phyloP scores from a whole-genome alignment of 345 rosid species.

The Alliaria petiolata region DNA sequence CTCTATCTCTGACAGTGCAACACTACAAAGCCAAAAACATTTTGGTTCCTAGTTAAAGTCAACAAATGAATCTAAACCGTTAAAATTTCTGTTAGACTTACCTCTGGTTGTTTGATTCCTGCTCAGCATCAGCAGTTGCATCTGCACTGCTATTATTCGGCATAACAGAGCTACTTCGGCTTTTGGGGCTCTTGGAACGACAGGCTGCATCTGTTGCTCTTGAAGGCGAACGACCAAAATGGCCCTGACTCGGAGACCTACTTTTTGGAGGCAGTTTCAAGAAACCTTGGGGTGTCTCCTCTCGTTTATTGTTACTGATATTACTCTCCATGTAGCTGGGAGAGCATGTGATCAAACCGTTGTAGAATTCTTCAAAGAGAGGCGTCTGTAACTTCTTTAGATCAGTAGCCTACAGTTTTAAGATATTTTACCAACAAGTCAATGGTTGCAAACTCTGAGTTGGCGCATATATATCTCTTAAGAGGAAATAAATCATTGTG shows the following conservation, averaged over 20 bases:
- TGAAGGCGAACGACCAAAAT: constrained; percentile 51
- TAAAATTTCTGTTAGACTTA: constrained; percentile 20
- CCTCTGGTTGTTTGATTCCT: constrained; percentile 57
- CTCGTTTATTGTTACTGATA: constrained; percentile 22
- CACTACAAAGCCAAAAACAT: constrained; percentile 25
- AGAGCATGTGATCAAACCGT: constrained; percentile 57
- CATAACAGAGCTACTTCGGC: constrained; percentile 26
- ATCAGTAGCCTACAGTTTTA: constrained; percentile 62
- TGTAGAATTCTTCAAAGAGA: constrained; percentile 77
- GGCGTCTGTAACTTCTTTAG: constrained; percentile 89
- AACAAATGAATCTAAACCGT: background rate
- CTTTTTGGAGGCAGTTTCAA: constrained; percentile 84
- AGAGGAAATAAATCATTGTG: background rate
- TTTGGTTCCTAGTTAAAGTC: background rate
- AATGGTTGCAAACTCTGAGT: background rate
- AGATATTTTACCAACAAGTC: background rate
- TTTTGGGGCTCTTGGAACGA: constrained; percentile 59
- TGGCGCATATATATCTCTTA: background rate
- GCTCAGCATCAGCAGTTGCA: constrained; percentile 41
- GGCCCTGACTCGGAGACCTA: constrained; percentile 59
- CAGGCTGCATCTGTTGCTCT: constrained; percentile 41
- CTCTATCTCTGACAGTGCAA: constrained; percentile 58
- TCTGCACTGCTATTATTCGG: constrained; percentile 2
- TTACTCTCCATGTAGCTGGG: constrained; percentile 42
- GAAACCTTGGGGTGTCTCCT: constrained; percentile 58